Conservation (phyloP, 2,329 filamentous ascomycete species). For the Talaromyces islandicus region DNA sequence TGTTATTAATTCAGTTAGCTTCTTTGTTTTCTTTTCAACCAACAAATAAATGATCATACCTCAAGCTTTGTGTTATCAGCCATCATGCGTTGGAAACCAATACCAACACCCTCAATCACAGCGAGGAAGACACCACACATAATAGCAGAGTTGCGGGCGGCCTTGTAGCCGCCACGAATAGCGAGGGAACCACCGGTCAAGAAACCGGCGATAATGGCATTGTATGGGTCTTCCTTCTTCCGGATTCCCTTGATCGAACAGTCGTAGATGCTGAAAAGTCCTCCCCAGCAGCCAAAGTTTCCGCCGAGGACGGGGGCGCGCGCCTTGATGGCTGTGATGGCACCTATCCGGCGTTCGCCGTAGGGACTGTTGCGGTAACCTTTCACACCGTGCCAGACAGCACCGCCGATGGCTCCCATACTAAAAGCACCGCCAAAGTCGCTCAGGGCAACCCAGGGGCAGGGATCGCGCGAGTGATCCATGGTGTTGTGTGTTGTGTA, state of each 20-base stretch:
- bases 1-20: constrained; percentile 8
- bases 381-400: constrained; percentile 96
- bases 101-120: constrained; percentile 95
- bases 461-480: constrained; percentile 12
- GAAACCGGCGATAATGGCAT: constrained; percentile 95
- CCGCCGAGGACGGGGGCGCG: constrained; percentile 92
- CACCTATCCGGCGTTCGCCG: constrained; percentile 91
- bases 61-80: constrained; percentile 82
- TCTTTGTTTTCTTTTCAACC: neutral
- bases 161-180: constrained; percentile 84
- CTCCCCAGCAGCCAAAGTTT: constrained; percentile 98
- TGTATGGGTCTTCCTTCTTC: constrained; percentile 97
- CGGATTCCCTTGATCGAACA: constrained; percentile 90
- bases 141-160: constrained; percentile 90
- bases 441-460: constrained; percentile 69
- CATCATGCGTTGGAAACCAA: constrained; percentile 92
- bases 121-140: constrained; percentile 90
- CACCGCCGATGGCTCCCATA: constrained; percentile 80
- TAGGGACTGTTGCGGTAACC: constrained; percentile 85
- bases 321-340: constrained; percentile 95
- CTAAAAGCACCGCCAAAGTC: constrained; percentile 96
- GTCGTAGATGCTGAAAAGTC: constrained; percentile 91
- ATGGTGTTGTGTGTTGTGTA: constrained; percentile 2
- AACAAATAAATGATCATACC: constrained; percentile 43
- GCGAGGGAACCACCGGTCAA: constrained; percentile 91